A percentile compares a stretch with the other conserved stretches of the same genome.
Evolutionary conservation across 345 rosid species (phyloP).

Genomic region (Populus davidiana): DNA sequence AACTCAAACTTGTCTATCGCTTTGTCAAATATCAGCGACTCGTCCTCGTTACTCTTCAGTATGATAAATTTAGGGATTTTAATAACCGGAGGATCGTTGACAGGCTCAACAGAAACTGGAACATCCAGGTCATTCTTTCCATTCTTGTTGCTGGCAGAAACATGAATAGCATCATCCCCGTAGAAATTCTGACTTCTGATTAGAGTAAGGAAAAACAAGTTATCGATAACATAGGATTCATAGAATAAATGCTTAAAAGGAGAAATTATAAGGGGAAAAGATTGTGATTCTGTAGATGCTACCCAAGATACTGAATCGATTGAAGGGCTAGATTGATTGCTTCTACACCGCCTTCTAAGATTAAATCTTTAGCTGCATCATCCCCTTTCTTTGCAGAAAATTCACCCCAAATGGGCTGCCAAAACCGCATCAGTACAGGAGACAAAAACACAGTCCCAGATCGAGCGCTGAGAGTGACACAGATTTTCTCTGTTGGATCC

Average conservation of each 20-base stretch:
- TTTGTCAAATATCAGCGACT: conserved; percentile 49
- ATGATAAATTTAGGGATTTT: conserved; percentile 50
- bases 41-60: conserved; percentile 39
- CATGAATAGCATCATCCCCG: conserved; percentile 61
- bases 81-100: conserved; percentile 81
- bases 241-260: neutral
- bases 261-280: neutral
- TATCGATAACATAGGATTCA: neutral
- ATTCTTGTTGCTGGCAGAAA: conserved; percentile 66
- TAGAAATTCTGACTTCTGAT: conserved; percentile 72
- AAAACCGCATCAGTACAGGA: conserved; percentile 65
- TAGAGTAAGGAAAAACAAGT: neutral
- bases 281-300: conserved; percentile 15
- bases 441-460: conserved; percentile 55
- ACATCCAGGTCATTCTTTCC: conserved; percentile 64
- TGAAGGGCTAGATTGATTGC: conserved; percentile 66
- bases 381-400: conserved; percentile 44
- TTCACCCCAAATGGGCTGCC: conserved; percentile 53
- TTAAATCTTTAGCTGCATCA: conserved; percentile 41
- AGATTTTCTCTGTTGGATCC: conserved; percentile 59
- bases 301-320: conserved; percentile 86
- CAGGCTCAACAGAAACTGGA: conserved; percentile 55
- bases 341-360: conserved; percentile 60
- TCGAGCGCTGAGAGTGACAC: conserved; percentile 54
- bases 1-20: conserved; percentile 56